Base-by-base conservation (phyloP, 2,329 filamentous ascomycete genomes). In the Teratosphaeria pseudoeucalypti region DNA sequence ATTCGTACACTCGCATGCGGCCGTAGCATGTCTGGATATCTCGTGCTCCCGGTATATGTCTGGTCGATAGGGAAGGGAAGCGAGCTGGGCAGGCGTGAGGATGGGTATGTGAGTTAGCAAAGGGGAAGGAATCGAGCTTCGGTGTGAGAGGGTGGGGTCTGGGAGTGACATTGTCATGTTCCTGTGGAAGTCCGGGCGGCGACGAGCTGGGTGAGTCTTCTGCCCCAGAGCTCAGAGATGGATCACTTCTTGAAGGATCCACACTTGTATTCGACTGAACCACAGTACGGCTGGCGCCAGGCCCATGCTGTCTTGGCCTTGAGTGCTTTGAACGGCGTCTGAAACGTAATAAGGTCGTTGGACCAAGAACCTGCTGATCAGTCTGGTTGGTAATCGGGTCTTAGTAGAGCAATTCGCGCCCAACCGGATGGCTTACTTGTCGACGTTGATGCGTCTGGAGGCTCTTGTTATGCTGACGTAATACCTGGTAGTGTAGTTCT, bases 1-100 rank as follows among this genome's bases (percentile, higher is more conserved):
- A 73, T 58, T 73, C 71, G 29, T 72, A 72, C 3, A 70, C 68
- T 43, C 68, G 64, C 64, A 72, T 71, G 12, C 57, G 55, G 26
- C 71, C 71, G 37, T 70, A 70, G 3, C 68, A 65, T 14, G 67
- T 71, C 39, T 65, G 57, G 1, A 72, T 68, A 63, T 72, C 57
- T 37, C 71, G 68, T 58, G 67, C 67, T 27, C 71, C 70, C 9
- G 69, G 16, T 70, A 62, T 43, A 68, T 57, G 59, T 69, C 62
- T 7, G 69, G 68, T 16, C 68, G 66, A 49, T 72, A 73, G 11
- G 67, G 65, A 34, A 72, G 60, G 3, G 49, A 34, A 14, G 62
- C 60, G 37, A 66, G 63, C 55, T 72, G 62, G 11, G 63, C 57
- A 9, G 63, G 10, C 2, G 70, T 66, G 5, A 71, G 61, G 56